Percentiles rank a stretch among this genome's conserved stretches.
Evolutionary conservation across 805 yeast genomes (phyloP).

Genomic region (Spathaspora arborariae): DNA sequence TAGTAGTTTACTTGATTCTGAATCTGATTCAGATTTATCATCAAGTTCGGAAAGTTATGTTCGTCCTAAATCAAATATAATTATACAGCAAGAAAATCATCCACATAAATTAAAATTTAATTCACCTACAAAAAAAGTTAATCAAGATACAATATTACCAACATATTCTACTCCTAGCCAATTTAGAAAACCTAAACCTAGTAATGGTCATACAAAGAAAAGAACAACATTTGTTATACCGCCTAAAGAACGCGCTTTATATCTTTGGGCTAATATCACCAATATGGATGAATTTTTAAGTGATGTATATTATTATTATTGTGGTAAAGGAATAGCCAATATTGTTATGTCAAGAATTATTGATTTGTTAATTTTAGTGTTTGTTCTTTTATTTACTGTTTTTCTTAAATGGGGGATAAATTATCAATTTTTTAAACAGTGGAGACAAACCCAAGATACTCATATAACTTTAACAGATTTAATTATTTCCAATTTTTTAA

Average conservation of each 20-base stretch:
- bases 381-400: conserved; percentile 75
- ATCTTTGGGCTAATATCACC: conserved; percentile 96
- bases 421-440: conserved; percentile 32
- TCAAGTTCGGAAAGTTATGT: conserved; percentile 14
- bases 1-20: conserved; percentile 25
- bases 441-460: conserved; percentile 17
- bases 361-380: conserved; percentile 71
- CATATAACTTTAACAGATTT: conserved; percentile 31
- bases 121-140: not conserved
- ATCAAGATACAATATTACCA: conserved; percentile 2
- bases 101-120: conserved; percentile 4
- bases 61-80: conserved; percentile 3
- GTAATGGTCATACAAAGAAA: not conserved
- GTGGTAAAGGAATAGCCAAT: conserved; percentile 80
- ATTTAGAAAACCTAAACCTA: conserved; percentile 9
- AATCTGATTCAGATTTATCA: conserved; percentile 32
- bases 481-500: conserved; percentile 41
- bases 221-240: conserved; percentile 27
- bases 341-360: conserved; percentile 63
- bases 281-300: conserved; percentile 83
- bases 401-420: conserved; percentile 83
- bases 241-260: conserved; percentile 70
- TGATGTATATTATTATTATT: conserved; percentile 79
- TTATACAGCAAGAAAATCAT: not conserved
- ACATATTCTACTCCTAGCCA: conserved; percentile 7